Conservation (phyloP, 2,329 filamentous ascomycete species). For the Talaromyces sp. region DNA sequence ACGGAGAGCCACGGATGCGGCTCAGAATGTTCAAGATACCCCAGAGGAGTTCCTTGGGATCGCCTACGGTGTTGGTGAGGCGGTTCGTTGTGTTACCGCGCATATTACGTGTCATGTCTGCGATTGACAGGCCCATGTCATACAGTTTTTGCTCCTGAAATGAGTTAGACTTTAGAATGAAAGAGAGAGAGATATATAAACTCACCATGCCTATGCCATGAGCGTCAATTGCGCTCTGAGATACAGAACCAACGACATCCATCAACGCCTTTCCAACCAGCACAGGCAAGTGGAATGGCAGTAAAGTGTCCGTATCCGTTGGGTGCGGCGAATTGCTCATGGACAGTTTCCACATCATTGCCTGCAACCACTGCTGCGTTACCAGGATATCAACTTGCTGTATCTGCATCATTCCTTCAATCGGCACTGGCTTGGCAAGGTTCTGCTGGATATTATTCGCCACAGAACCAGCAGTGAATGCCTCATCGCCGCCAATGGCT, state of each 20-base stretch:
- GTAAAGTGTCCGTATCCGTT: slow-evolving; percentile 49
- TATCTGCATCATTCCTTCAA: slow-evolving; percentile 55
- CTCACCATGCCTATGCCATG: slow-evolving; percentile 69
- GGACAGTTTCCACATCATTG: slow-evolving; percentile 68
- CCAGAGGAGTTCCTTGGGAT: slow-evolving; percentile 33
- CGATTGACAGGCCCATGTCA: slow-evolving; percentile 29
- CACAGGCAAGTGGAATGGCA: slow-evolving; percentile 61
- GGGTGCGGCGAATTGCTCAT: slow-evolving; percentile 62
- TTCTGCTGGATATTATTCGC: slow-evolving; percentile 46
- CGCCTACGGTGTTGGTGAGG: slow-evolving; percentile 25
- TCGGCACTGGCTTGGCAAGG: slow-evolving; percentile 48
- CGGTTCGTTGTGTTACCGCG: slow-evolving; percentile 21
- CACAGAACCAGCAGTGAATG: slow-evolving; percentile 23
- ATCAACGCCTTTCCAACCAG: slow-evolving; percentile 60
- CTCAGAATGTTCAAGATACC: slow-evolving; percentile 33
- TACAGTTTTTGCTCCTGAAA: slow-evolving; percentile 34
- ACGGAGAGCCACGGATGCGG: slow-evolving; percentile 34
- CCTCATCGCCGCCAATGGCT: slow-evolving; percentile 28
- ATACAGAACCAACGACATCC: slow-evolving; percentile 67
- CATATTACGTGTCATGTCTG: slow-evolving; percentile 29
- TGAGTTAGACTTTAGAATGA: not conserved
- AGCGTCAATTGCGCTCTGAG: slow-evolving; percentile 68
- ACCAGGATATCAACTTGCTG: slow-evolving; percentile 65
- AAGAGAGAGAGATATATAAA: not conserved
- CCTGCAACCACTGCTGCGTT: slow-evolving; percentile 66